A percentile compares a stretch with the other conserved stretches of the same genome.
Conservation (phyloP, 208 protist species). For the Phytomonas serpens region DNA sequence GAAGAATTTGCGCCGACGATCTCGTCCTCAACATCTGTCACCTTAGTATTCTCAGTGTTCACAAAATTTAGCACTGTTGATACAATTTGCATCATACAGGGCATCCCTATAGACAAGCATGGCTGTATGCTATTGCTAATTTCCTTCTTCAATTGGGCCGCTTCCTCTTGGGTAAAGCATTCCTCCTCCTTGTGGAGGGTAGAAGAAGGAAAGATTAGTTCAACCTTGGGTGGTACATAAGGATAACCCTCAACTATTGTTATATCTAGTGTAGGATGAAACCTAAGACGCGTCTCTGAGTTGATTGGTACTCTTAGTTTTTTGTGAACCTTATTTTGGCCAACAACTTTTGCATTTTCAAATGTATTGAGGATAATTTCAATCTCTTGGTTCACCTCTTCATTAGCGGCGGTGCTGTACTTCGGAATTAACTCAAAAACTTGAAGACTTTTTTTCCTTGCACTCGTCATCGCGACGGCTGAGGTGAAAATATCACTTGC, state of each 20-base stretch:
- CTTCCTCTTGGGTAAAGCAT: constrained; percentile 27
- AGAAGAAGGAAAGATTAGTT: constrained; percentile 27
- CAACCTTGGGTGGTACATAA: constrained; percentile 45
- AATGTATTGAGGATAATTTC: constrained; percentile 53
- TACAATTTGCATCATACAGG: constrained; percentile 70
- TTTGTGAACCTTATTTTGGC: constrained; percentile 30
- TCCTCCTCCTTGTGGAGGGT: constrained; percentile 19
- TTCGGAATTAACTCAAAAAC: constrained; percentile 26
- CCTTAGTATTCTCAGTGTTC: constrained; percentile 13
- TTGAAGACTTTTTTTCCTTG: constrained; percentile 18
- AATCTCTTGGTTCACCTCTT: constrained; percentile 58
- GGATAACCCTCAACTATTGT: constrained; percentile 55
- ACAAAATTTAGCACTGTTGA: constrained; percentile 41
- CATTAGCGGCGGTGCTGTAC: constrained; percentile 37
- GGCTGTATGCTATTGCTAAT: constrained; percentile 45
- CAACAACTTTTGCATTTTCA: constrained; percentile 41
- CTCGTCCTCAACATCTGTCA: background rate
- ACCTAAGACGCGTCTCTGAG: constrained; percentile 23
- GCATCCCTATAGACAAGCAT: constrained; percentile 36
- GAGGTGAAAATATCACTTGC: background rate
- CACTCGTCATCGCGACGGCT: constrained; percentile 18
- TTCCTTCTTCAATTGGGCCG: constrained; percentile 35
- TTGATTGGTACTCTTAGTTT: constrained; percentile 39
- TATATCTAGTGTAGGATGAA: constrained; percentile 43
- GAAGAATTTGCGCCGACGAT: background rate